Evolutionary conservation across 169 alveolate genomes (phyloP).

Genomic region (Neospora caninum): DNA sequence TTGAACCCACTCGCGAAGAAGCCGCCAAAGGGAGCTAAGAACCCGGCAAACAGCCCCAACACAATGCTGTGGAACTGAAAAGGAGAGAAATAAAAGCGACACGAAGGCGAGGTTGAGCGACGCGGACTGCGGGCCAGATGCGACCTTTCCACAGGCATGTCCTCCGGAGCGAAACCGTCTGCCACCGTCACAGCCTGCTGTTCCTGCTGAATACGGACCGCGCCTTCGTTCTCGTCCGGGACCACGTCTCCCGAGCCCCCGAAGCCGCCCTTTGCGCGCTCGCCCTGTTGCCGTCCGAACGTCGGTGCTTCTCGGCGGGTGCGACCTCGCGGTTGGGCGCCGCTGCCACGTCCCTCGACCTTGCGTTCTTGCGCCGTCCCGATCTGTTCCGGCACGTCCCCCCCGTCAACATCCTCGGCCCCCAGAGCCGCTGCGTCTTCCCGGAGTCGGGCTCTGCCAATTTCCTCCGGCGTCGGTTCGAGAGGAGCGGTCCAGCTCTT

Average conservation of each 20-base stretch:
- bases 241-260: background rate
- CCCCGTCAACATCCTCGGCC: background rate
- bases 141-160: background rate
- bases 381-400: background rate
- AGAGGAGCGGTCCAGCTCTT: background rate
- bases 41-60: slow-evolving; percentile 94
- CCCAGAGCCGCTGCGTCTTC: background rate
- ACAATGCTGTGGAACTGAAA: slow-evolving; percentile 91
- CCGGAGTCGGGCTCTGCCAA: background rate
- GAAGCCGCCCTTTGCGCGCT: background rate
- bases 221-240: background rate
- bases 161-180: background rate
- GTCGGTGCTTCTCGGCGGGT: background rate
- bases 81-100: slow-evolving; percentile 58
- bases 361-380: background rate
- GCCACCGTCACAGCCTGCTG: background rate
- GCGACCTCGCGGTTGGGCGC: background rate
- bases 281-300: background rate
- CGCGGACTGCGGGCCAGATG: background rate
- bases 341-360: background rate
- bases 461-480: background rate
- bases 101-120: background rate
- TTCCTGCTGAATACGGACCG: background rate
- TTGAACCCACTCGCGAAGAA: slow-evolving; percentile 99
- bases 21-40: slow-evolving; percentile 99